Evolutionary conservation across 2,329 filamentous ascomycete genomes (phyloP).

Genomic region (Coniochaeta pulveracea): DNA sequence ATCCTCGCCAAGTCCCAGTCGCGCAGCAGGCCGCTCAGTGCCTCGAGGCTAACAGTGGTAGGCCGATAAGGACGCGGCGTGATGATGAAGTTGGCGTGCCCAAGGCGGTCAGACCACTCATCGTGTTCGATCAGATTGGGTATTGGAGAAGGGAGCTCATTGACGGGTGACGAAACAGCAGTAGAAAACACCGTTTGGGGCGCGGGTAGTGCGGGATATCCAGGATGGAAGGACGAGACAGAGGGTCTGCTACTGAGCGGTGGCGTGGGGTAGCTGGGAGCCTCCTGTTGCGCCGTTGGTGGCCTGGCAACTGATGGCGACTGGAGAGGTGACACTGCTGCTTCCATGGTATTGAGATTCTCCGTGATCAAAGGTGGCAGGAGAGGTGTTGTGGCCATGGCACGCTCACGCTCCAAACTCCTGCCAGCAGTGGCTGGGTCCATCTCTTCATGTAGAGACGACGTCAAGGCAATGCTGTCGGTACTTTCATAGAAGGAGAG

Average conservation of each 20-base stretch:
- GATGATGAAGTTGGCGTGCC: conserved; percentile 91
- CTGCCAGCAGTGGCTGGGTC: conserved; percentile 35
- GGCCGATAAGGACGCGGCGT: conserved; percentile 70
- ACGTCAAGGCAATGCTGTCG: conserved; percentile 38
- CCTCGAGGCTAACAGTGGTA: conserved; percentile 44
- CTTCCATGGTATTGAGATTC: too few species aligned
- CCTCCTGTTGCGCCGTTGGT: conserved; percentile 19
- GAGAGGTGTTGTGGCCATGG: conserved; percentile 67
- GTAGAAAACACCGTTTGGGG: conserved; percentile 49
- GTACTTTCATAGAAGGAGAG: conserved; percentile 50
- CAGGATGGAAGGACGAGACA: conserved; percentile 58
- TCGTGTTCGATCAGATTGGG: conserved; percentile 56
- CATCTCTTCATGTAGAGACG: conserved; percentile 34
- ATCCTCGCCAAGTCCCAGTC: conserved; percentile 76
- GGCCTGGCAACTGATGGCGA: conserved; percentile 62
- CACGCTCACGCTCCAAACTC: conserved; percentile 45
- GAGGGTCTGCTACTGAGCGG: conserved; percentile 71
- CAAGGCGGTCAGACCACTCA: conserved; percentile 78
- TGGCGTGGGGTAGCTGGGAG: conserved; percentile 50
- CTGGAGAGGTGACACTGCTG: conserved; percentile 79
- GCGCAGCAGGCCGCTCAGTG: conserved; percentile 51
- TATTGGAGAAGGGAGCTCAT: conserved; percentile 40
- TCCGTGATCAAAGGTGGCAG: conserved; percentile 70
- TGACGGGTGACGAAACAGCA: conserved; percentile 33
- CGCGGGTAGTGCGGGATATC: too few species aligned